A percentile compares a stretch with the other conserved stretches of the same genome.
phyloP scores from a whole-genome alignment of 2,329 filamentous ascomycete genomes.

The Claviceps monticola region DNA sequence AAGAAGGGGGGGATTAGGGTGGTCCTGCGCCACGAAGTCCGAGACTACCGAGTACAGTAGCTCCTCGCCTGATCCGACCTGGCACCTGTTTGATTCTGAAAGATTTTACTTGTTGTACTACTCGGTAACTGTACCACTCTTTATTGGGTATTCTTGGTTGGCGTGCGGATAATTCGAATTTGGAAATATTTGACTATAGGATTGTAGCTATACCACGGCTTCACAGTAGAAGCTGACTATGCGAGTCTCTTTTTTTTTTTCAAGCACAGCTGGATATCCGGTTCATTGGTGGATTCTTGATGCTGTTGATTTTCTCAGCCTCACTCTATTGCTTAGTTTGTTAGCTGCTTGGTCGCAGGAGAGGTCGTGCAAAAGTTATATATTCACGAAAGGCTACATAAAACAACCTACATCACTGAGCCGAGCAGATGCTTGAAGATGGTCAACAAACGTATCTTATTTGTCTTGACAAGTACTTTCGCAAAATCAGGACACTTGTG shows the following conservation, averaged over 20 bases:
- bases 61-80: not conserved
- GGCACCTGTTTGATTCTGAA: not conserved
- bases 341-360: not conserved
- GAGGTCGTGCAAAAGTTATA: not conserved
- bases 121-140: slow-evolving; percentile 4
- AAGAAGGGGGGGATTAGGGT: not conserved
- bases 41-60: not conserved
- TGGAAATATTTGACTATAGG: not conserved
- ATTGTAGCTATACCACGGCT: not conserved
- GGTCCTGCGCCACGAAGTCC: not conserved
- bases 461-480: no score
- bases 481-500: no score
- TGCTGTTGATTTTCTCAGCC: slow-evolving; percentile 41
- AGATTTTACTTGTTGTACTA: not conserved
- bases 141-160: slow-evolving; percentile 4
- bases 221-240: not conserved
- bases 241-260: not conserved
- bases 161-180: not conserved
- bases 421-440: not conserved
- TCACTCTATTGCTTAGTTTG: not conserved
- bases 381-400: not conserved
- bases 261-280: not conserved
- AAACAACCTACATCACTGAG: not conserved
- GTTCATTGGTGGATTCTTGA: slow-evolving; percentile 58
- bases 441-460: no score